phyloP scores from a whole-genome alignment of 2,329 filamentous ascomycete genomes.

The Diaporthe sp. region DNA sequence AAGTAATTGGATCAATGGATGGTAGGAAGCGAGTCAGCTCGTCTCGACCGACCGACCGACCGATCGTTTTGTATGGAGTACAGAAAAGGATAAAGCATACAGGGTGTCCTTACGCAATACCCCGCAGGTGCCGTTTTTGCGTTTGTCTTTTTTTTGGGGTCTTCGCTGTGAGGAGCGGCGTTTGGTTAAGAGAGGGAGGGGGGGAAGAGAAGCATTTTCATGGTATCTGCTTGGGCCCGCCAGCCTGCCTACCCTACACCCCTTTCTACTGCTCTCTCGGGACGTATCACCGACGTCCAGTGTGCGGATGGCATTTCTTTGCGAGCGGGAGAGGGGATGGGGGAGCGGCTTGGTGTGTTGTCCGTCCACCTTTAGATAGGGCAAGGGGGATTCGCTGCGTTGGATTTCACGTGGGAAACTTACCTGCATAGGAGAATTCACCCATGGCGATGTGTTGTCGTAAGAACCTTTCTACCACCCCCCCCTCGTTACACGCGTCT shows the following conservation, averaged over 20 bases:
- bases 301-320: background rate
- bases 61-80: conserved; percentile 28
- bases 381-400: background rate
- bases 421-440: background rate
- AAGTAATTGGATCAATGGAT: background rate
- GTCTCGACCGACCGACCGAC: background rate
- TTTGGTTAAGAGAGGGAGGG: conserved; percentile 12
- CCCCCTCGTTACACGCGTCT: background rate
- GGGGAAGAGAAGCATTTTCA: conserved; percentile 4
- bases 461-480: no score
- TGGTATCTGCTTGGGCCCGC: conserved; percentile 5
- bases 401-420: background rate
- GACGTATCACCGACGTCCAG: background rate
- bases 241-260: background rate
- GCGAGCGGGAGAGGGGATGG: background rate
- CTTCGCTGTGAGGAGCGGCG: conserved; percentile 11
- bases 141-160: background rate
- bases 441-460: no score
- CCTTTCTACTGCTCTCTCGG: background rate
- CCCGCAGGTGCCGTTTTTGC: conserved; percentile 26
- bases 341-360: background rate
- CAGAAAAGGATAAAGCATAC: conserved; percentile 30
- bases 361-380: background rate
- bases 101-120: conserved; percentile 31
- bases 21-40: no score